Percentiles rank a stretch among this genome's conserved stretches.
phyloP scores from a whole-genome alignment of 169 alveolate species.

The Perkinsus chesapeaki region DNA sequence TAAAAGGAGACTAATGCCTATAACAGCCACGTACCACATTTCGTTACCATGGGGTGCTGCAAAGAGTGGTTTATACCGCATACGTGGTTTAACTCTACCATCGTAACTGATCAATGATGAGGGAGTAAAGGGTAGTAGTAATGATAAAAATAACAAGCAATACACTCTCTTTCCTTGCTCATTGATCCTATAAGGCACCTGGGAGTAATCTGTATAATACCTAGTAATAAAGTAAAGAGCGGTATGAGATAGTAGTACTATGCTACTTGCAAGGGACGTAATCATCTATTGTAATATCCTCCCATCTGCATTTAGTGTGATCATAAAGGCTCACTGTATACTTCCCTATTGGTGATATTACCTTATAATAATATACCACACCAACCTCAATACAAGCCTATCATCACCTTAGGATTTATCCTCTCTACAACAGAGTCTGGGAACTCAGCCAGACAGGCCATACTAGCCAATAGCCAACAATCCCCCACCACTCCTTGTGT shows the following conservation, averaged over 20 bases:
- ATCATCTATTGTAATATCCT: constrained; percentile 9
- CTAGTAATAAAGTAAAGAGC: not conserved
- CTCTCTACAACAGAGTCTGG: constrained; percentile 1
- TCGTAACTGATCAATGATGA: not conserved
- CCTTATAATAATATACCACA: not conserved
- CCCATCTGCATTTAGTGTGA: not conserved
- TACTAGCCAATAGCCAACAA: constrained; percentile 12
- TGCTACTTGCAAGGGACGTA: not conserved
- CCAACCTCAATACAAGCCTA: not conserved
- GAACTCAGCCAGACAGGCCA: constrained; percentile 12
- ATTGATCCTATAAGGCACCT: not conserved
- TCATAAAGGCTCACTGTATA: constrained; percentile 10
- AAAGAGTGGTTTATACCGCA: not conserved
- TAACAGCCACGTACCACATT: not conserved
- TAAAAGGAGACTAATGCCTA: not conserved
- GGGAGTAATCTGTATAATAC: not conserved
- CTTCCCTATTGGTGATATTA: not conserved
- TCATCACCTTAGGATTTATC: not conserved
- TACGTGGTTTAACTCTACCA: not conserved
- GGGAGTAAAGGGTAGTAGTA: not conserved
- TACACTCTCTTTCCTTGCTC: not conserved
- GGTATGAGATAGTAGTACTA: not conserved
- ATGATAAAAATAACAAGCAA: not conserved
- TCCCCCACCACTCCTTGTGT: constrained; percentile 13
- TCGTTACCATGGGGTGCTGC: constrained; percentile 13